Evolutionary conservation across 208 protist species (phyloP).

Genomic region (Leishmania tarentolae): DNA sequence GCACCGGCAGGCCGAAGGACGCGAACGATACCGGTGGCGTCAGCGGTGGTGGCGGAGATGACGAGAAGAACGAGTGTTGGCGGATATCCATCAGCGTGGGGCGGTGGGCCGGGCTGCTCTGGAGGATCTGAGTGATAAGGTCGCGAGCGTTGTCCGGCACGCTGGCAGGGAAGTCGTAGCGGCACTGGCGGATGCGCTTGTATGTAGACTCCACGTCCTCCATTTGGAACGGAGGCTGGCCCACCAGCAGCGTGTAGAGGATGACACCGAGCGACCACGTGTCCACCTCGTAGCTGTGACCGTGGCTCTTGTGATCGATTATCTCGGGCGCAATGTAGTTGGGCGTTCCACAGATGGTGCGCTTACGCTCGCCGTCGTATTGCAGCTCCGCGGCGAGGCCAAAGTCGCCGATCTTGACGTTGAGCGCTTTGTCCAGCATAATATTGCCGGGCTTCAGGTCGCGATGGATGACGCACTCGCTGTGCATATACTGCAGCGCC

Average conservation of each 20-base stretch:
- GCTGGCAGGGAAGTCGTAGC: slow-evolving; percentile 92
- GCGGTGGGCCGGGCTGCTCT: slow-evolving; percentile 76
- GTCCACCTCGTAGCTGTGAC: slow-evolving; percentile 98
- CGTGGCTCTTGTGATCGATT: slow-evolving; percentile 79
- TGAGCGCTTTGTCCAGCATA: slow-evolving; percentile 88
- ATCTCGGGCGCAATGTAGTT: slow-evolving; percentile 98
- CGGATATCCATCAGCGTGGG: slow-evolving; percentile 90
- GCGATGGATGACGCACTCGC: slow-evolving; percentile 95
- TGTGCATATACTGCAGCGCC: slow-evolving; percentile 96
- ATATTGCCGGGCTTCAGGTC: slow-evolving; percentile 98
- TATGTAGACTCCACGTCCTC: slow-evolving; percentile 96
- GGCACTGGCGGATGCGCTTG: slow-evolving; percentile 91
- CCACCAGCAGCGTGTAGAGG: slow-evolving; percentile 97
- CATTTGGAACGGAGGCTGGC: slow-evolving; percentile 98
- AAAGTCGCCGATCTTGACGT: slow-evolving; percentile 96
- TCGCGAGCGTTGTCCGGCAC: slow-evolving; percentile 77
- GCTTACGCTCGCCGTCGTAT: slow-evolving; percentile 94
- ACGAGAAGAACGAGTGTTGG: slow-evolving; percentile 88
- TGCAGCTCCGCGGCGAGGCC: slow-evolving; percentile 92
- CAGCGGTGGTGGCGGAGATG: slow-evolving; percentile 44
- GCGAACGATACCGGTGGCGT: slow-evolving; percentile 59
- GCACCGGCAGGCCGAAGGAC: slow-evolving; percentile 36
- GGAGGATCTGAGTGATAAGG: slow-evolving; percentile 93
- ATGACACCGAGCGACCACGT: slow-evolving; percentile 98
- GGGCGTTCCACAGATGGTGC: slow-evolving; percentile 96